phyloP scores from a whole-genome alignment of 2,329 filamentous ascomycete genomes.

The Sarocladium strictum region DNA sequence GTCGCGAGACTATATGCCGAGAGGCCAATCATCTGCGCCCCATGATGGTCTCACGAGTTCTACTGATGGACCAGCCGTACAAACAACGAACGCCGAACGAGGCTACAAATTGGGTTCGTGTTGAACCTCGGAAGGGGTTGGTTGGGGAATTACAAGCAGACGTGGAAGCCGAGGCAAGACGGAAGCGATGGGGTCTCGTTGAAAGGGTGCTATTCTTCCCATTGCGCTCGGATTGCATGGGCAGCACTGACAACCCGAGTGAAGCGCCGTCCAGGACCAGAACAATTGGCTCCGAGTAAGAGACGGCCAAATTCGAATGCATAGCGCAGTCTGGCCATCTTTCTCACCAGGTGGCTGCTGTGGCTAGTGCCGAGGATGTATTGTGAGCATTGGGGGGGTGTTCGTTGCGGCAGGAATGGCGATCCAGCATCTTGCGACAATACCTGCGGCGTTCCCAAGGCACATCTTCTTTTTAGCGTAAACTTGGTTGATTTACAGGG shows the following conservation, averaged over 20 bases:
- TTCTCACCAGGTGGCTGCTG: too few species aligned
- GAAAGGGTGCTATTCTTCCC: conserved; percentile 32
- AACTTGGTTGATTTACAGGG: too few species aligned
- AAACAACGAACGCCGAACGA: conserved; percentile 15
- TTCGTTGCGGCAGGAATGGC: neutral
- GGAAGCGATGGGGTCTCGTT: conserved; percentile 32
- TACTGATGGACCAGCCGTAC: conserved; percentile 29
- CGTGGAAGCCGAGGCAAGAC: conserved; percentile 19
- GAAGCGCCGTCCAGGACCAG: neutral
- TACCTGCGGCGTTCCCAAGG: too few species aligned
- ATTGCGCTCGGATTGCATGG: conserved; percentile 27
- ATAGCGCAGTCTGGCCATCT: too few species aligned
- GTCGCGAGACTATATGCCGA: conserved; percentile 27
- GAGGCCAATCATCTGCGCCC: conserved; percentile 28
- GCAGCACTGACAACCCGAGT: conserved; percentile 12
- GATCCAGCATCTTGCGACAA: too few species aligned
- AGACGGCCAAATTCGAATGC: too few species aligned
- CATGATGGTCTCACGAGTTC: conserved; percentile 32
- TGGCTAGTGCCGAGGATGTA: too few species aligned
- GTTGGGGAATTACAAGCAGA: neutral
- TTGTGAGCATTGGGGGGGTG: too few species aligned
- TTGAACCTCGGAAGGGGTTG: conserved; percentile 17
- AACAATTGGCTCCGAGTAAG: neutral
- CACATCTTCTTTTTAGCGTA: too few species aligned
- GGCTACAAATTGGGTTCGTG: conserved; percentile 24